Percentiles rank a stretch among this genome's conserved stretches.
Conservation (phyloP, 2,329 filamentous ascomycete species). For the Tolypocladium guangdongense region DNA sequence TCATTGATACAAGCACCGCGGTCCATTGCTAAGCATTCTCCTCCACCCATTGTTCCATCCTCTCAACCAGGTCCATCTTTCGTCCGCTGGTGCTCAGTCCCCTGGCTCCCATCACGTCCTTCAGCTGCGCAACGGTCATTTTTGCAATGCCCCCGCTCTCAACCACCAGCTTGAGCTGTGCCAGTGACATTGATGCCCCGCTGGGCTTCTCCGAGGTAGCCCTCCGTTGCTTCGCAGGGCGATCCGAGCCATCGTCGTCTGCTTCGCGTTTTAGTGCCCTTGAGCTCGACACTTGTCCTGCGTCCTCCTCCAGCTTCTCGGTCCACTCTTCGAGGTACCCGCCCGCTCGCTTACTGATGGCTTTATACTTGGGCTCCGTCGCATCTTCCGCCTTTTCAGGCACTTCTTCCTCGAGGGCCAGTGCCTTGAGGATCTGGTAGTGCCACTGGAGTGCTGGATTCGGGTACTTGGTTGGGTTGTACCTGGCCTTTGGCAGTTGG, state of each 20-base stretch:
- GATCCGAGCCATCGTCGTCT: conserved; percentile 29
- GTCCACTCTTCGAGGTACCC: conserved; percentile 72
- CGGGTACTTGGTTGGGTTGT: conserved; percentile 78
- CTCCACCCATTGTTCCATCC: conserved; percentile 46
- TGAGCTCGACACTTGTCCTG: conserved; percentile 22
- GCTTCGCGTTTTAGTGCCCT: conserved; percentile 41
- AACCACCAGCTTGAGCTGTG: conserved; percentile 33
- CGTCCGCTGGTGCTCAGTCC: conserved; percentile 37
- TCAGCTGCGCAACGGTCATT: conserved; percentile 43
- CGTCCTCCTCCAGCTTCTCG: conserved; percentile 50
- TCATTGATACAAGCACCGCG: background rate
- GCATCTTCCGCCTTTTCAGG: conserved; percentile 65
- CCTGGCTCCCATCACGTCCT: conserved; percentile 34
- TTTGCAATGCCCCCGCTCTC: conserved; percentile 37
- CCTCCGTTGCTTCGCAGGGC: conserved; percentile 36
- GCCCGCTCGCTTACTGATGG: conserved; percentile 83
- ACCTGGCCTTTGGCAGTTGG: conserved; percentile 75
- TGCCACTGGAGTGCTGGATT: conserved; percentile 95
- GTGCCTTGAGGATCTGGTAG: conserved; percentile 83
- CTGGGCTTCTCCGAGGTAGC: conserved; percentile 19
- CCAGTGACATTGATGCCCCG: conserved; percentile 27
- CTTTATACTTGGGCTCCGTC: conserved; percentile 72
- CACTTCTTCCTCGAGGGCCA: conserved; percentile 85
- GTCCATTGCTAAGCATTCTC: conserved; percentile 19
- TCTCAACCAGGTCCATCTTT: conserved; percentile 44